Conservation (phyloP, 805 yeast genomes). For the Tetrapisispora nanseiensis region DNA sequence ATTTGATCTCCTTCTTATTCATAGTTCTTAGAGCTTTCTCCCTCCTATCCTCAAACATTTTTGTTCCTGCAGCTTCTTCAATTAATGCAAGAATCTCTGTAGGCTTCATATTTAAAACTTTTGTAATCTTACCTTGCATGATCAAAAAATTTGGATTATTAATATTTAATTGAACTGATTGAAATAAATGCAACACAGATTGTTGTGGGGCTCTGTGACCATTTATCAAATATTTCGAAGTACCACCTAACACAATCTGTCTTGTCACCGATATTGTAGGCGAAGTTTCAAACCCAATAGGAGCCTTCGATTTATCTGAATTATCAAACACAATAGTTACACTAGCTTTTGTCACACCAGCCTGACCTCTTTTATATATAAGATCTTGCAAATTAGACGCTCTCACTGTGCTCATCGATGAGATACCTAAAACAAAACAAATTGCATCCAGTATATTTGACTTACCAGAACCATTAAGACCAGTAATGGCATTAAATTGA, state of each 20-base stretch:
- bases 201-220: slow-evolving; percentile 96
- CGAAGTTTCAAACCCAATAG: slow-evolving; percentile 76
- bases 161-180: slow-evolving; percentile 89
- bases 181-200: slow-evolving; percentile 81
- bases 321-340: slow-evolving; percentile 95
- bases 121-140: slow-evolving; percentile 98
- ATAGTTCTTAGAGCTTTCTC: slow-evolving; percentile 87
- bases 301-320: slow-evolving; percentile 61
- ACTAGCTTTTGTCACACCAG: slow-evolving; percentile 93
- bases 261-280: slow-evolving; percentile 83
- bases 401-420: slow-evolving; percentile 88
- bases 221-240: slow-evolving; percentile 83
- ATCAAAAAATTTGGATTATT: slow-evolving; percentile 94
- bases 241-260: slow-evolving; percentile 83
- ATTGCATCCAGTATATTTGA: slow-evolving; percentile 94
- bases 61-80: slow-evolving; percentile 97
- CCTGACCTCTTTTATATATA: slow-evolving; percentile 95
- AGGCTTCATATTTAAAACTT: slow-evolving; percentile 94
- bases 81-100: slow-evolving; percentile 78
- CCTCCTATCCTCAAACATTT: slow-evolving; percentile 87
- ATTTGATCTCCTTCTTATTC: slow-evolving; percentile 80
- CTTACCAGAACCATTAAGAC: slow-evolving; percentile 94
- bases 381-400: slow-evolving; percentile 89
- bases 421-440: slow-evolving; percentile 94
- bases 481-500: slow-evolving; percentile 95